Conservation (phyloP, 345 rosid genomes). For the Cardamine chenopodiifolia region DNA sequence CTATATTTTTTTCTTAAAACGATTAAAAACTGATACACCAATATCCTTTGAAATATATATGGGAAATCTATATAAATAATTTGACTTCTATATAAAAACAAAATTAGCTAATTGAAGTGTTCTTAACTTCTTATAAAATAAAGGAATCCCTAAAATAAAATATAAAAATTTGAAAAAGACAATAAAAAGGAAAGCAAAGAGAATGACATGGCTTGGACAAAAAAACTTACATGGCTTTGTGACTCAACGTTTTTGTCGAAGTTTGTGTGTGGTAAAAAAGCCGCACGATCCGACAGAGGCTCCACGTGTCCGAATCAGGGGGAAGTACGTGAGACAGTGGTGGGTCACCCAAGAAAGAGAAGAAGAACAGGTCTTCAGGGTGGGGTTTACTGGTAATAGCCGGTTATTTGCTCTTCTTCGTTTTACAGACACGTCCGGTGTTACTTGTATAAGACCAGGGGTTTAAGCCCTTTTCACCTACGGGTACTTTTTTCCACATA, state of each 20-base stretch:
- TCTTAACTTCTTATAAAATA: not conserved
- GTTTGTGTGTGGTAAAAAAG: constrained; percentile 32
- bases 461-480: constrained; percentile 34
- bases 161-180: not conserved
- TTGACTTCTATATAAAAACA: too few relatives aligned
- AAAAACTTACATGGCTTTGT: constrained; percentile 30
- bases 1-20: not conserved
- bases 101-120: not conserved
- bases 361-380: constrained; percentile 50
- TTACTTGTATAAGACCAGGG: constrained; percentile 44
- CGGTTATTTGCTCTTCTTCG: constrained; percentile 39
- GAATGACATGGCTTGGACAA: constrained; percentile 43
- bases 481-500: not conserved
- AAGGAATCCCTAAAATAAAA: not conserved
- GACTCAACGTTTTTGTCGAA: constrained; percentile 45
- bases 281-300: constrained; percentile 29
- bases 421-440: constrained; percentile 23
- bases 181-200: not conserved
- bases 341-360: constrained; percentile 45
- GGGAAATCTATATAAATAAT: too few relatives aligned
- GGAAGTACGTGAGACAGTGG: constrained; percentile 38
- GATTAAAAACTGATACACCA: not conserved
- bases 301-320: constrained; percentile 35
- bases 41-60: too few relatives aligned
- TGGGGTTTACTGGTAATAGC: constrained; percentile 43